Percentiles rank a stretch among this genome's conserved stretches.
phyloP scores from a whole-genome alignment of 306 rosid species.

The Comarum palustre region DNA sequence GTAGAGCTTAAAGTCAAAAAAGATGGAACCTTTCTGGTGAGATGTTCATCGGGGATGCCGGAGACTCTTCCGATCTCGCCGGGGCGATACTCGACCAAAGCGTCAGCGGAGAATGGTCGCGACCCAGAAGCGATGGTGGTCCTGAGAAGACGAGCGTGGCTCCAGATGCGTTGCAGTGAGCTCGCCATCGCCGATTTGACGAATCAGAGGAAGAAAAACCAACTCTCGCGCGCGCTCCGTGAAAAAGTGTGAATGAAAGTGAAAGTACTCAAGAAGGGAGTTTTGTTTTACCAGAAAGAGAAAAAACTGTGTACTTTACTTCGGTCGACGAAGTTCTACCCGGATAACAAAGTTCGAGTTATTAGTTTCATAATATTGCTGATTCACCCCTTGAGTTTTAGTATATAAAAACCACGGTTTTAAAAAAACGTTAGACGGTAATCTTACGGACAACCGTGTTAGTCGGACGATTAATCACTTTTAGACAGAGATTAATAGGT shows the following conservation, averaged over 20 bases:
- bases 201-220: not conserved
- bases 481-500: no score
- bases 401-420: no score
- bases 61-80: conserved; percentile 93
- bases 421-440: no score
- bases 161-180: conserved; percentile 56
- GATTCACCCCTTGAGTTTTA: not conserved
- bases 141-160: conserved; percentile 48
- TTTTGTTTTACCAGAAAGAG: not conserved
- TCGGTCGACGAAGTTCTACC: not conserved
- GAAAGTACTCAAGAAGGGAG: not conserved
- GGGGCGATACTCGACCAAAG: conserved; percentile 60
- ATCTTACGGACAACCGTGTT: no score
- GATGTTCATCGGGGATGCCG: conserved; percentile 91
- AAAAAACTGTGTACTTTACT: not conserved
- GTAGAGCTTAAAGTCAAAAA: not conserved
- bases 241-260: not conserved
- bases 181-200: conserved; percentile 52
- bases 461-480: no score
- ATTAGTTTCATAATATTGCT: not conserved
- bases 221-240: not conserved
- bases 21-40: conserved; percentile 57
- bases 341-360: no score
- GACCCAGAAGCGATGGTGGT: conserved; percentile 36
- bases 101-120: conserved; percentile 55